phyloP scores from a whole-genome alignment of 192 early-diverging fungal genomes.

The Ramicandelaber brevisporus region DNA sequence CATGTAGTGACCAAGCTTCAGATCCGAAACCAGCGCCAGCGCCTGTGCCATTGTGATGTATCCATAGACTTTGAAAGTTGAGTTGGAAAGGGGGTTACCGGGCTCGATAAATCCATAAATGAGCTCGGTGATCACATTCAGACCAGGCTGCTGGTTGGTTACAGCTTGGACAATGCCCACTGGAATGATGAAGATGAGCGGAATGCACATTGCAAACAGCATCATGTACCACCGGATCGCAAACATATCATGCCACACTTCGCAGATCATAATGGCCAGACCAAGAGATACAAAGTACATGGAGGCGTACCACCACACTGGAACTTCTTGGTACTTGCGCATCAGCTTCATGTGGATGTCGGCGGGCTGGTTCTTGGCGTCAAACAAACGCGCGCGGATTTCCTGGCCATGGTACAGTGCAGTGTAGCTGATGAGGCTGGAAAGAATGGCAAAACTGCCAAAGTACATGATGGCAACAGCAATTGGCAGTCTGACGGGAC shows the following conservation, averaged over 20 bases:
- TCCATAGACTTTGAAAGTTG: conserved; percentile 46
- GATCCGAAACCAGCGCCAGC: conserved; percentile 21
- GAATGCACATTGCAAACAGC: conserved; percentile 17
- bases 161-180: conserved; percentile 39
- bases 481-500: conserved; percentile 36
- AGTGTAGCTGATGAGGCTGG: conserved; percentile 23
- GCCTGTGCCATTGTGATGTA: conserved; percentile 35
- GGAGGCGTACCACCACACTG: conserved; percentile 28
- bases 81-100: conserved; percentile 35
- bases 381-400: conserved; percentile 15
- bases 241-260: too few species aligned
- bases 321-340: conserved; percentile 28
- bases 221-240: too few species aligned
- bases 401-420: conserved; percentile 28
- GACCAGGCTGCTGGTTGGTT: conserved; percentile 26
- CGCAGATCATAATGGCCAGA: conserved; percentile 11
- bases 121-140: conserved; percentile 47
- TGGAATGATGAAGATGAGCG: conserved; percentile 25
- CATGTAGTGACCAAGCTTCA: conserved; percentile 35
- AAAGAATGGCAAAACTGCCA: conserved; percentile 23
- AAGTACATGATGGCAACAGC: conserved; percentile 45
- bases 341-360: conserved; percentile 36
- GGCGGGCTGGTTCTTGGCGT: conserved; percentile 14
- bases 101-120: conserved; percentile 37
- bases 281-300: conserved; percentile 12